These are phyloP conservation scores for Penicillium alfredii DNA, from an alignment of 495 filamentous ascomycete species.

Conservation along the genomic window DNA sequence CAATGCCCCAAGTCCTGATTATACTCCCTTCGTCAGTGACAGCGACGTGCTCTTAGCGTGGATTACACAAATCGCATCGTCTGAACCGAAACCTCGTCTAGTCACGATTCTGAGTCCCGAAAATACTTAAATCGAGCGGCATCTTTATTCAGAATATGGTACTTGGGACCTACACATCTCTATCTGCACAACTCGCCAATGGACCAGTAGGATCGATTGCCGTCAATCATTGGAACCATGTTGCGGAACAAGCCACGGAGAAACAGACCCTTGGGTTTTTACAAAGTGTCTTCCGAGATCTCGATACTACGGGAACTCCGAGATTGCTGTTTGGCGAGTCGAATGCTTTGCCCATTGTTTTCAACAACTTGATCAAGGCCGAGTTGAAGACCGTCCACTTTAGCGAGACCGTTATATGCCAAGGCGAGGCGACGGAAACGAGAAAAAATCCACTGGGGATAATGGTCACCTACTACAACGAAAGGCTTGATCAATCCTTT, in stretches of 20 bases:
- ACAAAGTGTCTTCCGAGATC: constrained; percentile 5
- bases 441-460: constrained; percentile 12
- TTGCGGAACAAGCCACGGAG: constrained; percentile 10
- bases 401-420: constrained; percentile 5
- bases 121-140: constrained; percentile 6
- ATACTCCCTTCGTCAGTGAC: constrained; percentile 9
- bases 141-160: constrained; percentile 18
- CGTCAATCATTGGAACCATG: constrained; percentile 9
- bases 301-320: constrained; percentile 3
- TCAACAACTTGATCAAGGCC: constrained; percentile 17
- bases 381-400: constrained; percentile 13
- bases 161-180: constrained; percentile 12
- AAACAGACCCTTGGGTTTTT: constrained; percentile 8
- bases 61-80: constrained; percentile 5
- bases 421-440: constrained; percentile 7
- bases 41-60: constrained; percentile 15
- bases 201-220: constrained; percentile 9
- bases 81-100: constrained; percentile 5
- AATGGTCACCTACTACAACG: constrained; percentile 16
- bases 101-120: constrained; percentile 11
- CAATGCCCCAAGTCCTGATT: background rate
- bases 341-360: constrained; percentile 3
- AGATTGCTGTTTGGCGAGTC: constrained; percentile 12
- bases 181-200: constrained; percentile 4
- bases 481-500: constrained; percentile 6